Evolutionary conservation across 352 stramenopile species (phyloP).

Genomic region (Globisporangium orthogonon): DNA sequence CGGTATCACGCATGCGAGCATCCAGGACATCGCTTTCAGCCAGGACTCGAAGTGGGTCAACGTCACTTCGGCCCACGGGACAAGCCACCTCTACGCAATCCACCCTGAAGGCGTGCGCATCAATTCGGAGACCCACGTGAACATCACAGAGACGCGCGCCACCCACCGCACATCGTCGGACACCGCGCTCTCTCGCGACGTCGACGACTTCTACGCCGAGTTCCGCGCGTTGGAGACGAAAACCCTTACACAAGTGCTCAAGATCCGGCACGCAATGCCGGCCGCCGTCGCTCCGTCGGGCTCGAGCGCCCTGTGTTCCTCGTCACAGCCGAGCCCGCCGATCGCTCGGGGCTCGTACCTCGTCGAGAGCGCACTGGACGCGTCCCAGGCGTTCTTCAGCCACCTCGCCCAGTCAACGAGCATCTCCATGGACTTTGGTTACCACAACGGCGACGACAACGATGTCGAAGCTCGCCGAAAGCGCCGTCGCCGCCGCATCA

Average conservation of each 20-base stretch:
- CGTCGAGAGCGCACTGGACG: slow-evolving; percentile 57
- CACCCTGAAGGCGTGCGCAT: slow-evolving; percentile 65
- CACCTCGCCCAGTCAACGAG: slow-evolving; percentile 58
- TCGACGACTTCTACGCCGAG: slow-evolving; percentile 69
- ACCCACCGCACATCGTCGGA: slow-evolving; percentile 13
- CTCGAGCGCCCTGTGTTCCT: slow-evolving; percentile 1
- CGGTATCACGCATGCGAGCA: slow-evolving; percentile 81
- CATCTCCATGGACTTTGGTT: slow-evolving; percentile 45
- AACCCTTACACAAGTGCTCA: slow-evolving; percentile 61
- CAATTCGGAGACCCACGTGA: slow-evolving; percentile 66
- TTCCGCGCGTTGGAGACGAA: slow-evolving; percentile 58
- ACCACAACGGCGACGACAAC: slow-evolving; percentile 53
- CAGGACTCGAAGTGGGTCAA: slow-evolving; percentile 84
- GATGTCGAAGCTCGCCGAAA: slow-evolving; percentile 40
- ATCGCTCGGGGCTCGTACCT: slow-evolving; percentile 14
- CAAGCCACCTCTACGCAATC: slow-evolving; percentile 80
- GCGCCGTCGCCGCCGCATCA: slow-evolving; percentile 45
- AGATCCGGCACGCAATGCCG: slow-evolving; percentile 62
- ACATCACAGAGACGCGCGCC: slow-evolving; percentile 13
- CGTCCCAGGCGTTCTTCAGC: slow-evolving; percentile 58
- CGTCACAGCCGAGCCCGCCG: slow-evolving; percentile 23
- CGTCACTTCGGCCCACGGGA: slow-evolving; percentile 79
- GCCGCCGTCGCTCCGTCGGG: slow-evolving; percentile 15
- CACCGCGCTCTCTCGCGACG: slow-evolving; percentile 25
- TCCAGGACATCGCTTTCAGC: slow-evolving; percentile 78